phyloP scores from a whole-genome alignment of 768 basidiomycete species.

The Leucocoprinus leucothites region DNA sequence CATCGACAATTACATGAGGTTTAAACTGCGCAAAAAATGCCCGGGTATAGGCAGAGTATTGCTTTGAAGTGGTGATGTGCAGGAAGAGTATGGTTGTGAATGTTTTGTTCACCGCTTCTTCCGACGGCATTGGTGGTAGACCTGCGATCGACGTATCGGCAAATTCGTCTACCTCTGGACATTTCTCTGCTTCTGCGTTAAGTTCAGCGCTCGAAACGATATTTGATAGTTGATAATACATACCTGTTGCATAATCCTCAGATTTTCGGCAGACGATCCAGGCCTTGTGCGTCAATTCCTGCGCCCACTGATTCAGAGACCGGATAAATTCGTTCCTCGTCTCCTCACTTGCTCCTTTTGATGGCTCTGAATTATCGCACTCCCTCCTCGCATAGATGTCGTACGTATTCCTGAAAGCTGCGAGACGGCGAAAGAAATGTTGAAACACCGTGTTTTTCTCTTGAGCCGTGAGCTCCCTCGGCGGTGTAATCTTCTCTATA shows the following conservation, averaged over 20 bases:
- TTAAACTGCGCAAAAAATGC: slow-evolving; percentile 40
- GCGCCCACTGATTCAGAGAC: slow-evolving; percentile 43
- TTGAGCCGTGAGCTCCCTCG: slow-evolving; percentile 32
- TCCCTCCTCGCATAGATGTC: slow-evolving; percentile 38
- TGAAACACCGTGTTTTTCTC: slow-evolving; percentile 37
- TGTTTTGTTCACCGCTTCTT: slow-evolving; percentile 36
- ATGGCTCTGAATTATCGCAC: slow-evolving; percentile 9
- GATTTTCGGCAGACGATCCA: slow-evolving; percentile 41
- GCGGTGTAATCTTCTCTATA: slow-evolving; percentile 30
- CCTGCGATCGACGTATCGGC: slow-evolving; percentile 44
- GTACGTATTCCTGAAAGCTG: slow-evolving; percentile 41
- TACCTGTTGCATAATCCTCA: slow-evolving; percentile 16
- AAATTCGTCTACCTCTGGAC: slow-evolving; percentile 39
- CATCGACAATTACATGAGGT: slow-evolving; percentile 30
- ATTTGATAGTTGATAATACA: neutral
- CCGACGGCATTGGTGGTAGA: slow-evolving; percentile 34
- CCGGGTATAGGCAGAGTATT: slow-evolving; percentile 50
- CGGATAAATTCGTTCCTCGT: slow-evolving; percentile 24
- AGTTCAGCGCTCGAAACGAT: neutral
- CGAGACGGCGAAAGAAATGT: slow-evolving; percentile 41
- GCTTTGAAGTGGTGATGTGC: slow-evolving; percentile 42
- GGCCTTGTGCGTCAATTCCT: slow-evolving; percentile 36
- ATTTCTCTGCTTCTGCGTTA: slow-evolving; percentile 25
- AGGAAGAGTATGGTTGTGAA: slow-evolving; percentile 50
- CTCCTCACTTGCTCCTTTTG: slow-evolving; percentile 8